A percentile compares a stretch with the other conserved stretches of the same genome.
phyloP scores from a whole-genome alignment of 1,284 basidiomycete species.

The Apiotrichum laibachii region DNA sequence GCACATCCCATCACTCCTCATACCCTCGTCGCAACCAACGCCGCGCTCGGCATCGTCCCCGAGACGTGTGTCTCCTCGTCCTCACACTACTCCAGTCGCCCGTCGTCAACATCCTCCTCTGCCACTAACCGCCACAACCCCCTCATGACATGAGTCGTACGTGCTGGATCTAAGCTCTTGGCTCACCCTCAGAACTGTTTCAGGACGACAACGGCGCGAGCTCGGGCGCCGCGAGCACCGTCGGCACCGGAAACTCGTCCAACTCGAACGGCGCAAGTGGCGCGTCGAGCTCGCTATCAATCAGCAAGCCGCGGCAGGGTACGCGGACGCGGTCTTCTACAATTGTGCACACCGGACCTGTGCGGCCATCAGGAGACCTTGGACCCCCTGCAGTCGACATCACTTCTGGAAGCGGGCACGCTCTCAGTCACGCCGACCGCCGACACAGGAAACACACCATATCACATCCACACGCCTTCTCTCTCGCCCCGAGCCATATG shows the following conservation, averaged over 20 bases:
- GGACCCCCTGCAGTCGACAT: slow-evolving; percentile 19
- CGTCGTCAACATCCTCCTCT: not conserved
- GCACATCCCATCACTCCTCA: no score
- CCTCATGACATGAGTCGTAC: slow-evolving; percentile 20
- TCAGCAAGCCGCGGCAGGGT: not conserved
- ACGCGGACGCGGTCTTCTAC: slow-evolving; percentile 37
- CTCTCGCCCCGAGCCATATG: not conserved
- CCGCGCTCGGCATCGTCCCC: not conserved
- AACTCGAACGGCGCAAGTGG: not conserved
- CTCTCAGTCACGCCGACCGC: slow-evolving; percentile 5
- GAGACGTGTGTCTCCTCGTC: not conserved
- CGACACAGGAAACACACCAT: slow-evolving; percentile 10
- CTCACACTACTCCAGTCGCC: not conserved
- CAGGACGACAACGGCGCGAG: slow-evolving; percentile 1
- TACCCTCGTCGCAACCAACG: no score
- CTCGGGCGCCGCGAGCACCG: not conserved
- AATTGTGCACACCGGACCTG: slow-evolving; percentile 25
- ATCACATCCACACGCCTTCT: slow-evolving; percentile 2
- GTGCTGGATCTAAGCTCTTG: not conserved
- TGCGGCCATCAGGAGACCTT: slow-evolving; percentile 8
- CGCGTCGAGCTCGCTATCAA: not conserved
- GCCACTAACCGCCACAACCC: not conserved
- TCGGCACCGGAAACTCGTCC: not conserved
- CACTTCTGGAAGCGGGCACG: slow-evolving; percentile 4
- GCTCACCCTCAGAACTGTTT: not conserved